Conservation (phyloP, 495 filamentous ascomycete species). For the Acidiella bohemica region DNA sequence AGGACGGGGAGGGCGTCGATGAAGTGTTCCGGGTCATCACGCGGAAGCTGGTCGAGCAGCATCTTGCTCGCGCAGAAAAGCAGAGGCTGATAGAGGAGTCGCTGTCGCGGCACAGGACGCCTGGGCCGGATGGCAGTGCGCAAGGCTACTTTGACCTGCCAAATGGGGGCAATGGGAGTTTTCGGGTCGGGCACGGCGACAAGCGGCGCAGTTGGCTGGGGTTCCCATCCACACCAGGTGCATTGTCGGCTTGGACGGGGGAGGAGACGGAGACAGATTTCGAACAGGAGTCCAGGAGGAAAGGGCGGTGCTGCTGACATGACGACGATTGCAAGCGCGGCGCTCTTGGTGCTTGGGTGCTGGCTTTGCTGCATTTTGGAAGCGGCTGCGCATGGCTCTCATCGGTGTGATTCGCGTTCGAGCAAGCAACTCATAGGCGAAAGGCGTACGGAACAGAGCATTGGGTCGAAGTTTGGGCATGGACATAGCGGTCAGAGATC, state of each 20-base stretch:
- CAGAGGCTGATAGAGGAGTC: constrained; percentile 33
- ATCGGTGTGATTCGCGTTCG: too few species aligned
- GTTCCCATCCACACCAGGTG: constrained; percentile 38
- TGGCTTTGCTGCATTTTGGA: too few species aligned
- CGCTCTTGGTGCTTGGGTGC: too few species aligned
- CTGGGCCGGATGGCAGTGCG: constrained; percentile 28
- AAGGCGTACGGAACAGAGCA: too few species aligned
- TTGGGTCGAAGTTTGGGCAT: too few species aligned
- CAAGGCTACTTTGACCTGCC: constrained; percentile 27
- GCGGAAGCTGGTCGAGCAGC: constrained; percentile 86
- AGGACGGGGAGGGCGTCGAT: constrained; percentile 90
- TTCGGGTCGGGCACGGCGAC: constrained; percentile 45
- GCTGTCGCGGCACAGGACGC: constrained; percentile 19
- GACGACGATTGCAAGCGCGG: too few species aligned
- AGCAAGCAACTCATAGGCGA: too few species aligned
- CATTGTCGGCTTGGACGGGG: constrained; percentile 6
- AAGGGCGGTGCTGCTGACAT: constrained; percentile 3
- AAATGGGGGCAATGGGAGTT: constrained; percentile 36
- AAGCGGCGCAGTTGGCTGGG: constrained; percentile 47
- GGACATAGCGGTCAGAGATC: too few species aligned
- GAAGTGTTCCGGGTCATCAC: constrained; percentile 95
- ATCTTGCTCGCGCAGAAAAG: constrained; percentile 44
- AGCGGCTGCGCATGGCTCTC: too few species aligned
- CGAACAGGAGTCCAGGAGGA: not conserved
- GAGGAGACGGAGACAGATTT: constrained; percentile 2